A percentile compares a stretch with the other conserved stretches of the same genome.
Evolutionary conservation across 2,329 filamentous ascomycete species (phyloP).

Genomic region (Colletotrichum gigasporum): DNA sequence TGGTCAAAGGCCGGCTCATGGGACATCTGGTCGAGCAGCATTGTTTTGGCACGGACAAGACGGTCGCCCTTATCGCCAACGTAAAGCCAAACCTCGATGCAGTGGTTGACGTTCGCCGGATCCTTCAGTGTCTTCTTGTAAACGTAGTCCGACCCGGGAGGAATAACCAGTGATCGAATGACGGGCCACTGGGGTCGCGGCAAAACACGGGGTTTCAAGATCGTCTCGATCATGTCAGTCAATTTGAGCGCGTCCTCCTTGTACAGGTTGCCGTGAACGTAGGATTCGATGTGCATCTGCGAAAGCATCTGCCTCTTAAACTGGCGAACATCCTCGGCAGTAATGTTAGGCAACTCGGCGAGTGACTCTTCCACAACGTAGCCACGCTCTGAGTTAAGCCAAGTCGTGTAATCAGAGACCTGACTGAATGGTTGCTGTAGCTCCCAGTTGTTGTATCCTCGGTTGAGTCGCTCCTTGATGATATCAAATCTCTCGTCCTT

Average conservation of each 20-base stretch:
- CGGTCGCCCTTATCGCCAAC: slow-evolving; percentile 76
- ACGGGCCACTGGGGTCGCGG: slow-evolving; percentile 84
- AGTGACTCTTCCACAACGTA: slow-evolving; percentile 84
- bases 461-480: slow-evolving; percentile 83
- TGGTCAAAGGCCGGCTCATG: slow-evolving; percentile 96
- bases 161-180: slow-evolving; percentile 78
- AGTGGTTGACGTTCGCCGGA: slow-evolving; percentile 88
- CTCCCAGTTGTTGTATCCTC: slow-evolving; percentile 86
- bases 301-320: slow-evolving; percentile 85
- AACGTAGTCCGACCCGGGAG: slow-evolving; percentile 82
- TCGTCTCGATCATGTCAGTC: slow-evolving; percentile 83
- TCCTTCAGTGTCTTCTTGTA: slow-evolving; percentile 86
- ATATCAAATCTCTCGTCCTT: slow-evolving; percentile 90
- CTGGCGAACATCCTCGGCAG: slow-evolving; percentile 75
- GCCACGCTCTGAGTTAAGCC: slow-evolving; percentile 79
- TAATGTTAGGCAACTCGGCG: slow-evolving; percentile 79
- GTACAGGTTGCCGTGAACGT: slow-evolving; percentile 92
- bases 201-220: slow-evolving; percentile 77
- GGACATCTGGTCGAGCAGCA: slow-evolving; percentile 88
- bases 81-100: slow-evolving; percentile 81
- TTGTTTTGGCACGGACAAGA: slow-evolving; percentile 76
- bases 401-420: slow-evolving; percentile 83
- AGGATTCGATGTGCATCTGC: slow-evolving; percentile 87
- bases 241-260: slow-evolving; percentile 91
- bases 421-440: slow-evolving; percentile 91